phyloP scores from a whole-genome alignment of 2,329 filamentous ascomycete genomes.

The Rhexocercosporidium sp. region DNA sequence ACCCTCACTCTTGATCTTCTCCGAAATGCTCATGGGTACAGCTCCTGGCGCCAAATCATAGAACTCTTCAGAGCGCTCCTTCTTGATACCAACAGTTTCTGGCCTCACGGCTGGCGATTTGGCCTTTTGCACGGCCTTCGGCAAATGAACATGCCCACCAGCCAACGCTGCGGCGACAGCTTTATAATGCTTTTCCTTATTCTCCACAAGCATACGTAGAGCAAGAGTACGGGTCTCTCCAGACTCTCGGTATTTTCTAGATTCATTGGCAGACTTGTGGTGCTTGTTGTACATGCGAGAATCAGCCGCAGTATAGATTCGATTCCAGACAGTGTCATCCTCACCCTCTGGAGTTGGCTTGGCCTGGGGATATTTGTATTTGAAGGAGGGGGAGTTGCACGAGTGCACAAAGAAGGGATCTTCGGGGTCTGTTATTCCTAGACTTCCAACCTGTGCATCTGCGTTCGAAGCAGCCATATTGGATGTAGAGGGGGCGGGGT shows the following conservation, averaged over 20 bases:
- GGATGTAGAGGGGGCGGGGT: conserved; percentile 6
- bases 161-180: background rate
- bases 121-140: conserved; percentile 26
- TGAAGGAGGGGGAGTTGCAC: conserved; percentile 36
- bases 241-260: conserved; percentile 33
- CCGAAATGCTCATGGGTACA: conserved; percentile 36
- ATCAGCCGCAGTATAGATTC: conserved; percentile 41
- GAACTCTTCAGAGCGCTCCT: conserved; percentile 25
- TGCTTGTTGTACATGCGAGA: conserved; percentile 41
- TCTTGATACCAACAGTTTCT: conserved; percentile 22
- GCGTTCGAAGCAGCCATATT: background rate
- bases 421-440: conserved; percentile 15
- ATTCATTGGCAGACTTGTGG: conserved; percentile 36
- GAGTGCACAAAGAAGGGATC: conserved; percentile 20
- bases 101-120: conserved; percentile 22
- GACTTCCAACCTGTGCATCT: conserved; percentile 6
- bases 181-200: conserved; percentile 34
- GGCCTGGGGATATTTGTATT: conserved; percentile 42
- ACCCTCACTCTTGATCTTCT: conserved; percentile 41
- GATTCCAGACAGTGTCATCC: conserved; percentile 40
- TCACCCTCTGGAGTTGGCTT: conserved; percentile 39
- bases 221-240: conserved; percentile 37
- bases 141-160: conserved; percentile 11
- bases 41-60: background rate
- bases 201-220: conserved; percentile 36